Conservation (phyloP, 1,284 basidiomycete species). For the Austropuccinia psidii region DNA sequence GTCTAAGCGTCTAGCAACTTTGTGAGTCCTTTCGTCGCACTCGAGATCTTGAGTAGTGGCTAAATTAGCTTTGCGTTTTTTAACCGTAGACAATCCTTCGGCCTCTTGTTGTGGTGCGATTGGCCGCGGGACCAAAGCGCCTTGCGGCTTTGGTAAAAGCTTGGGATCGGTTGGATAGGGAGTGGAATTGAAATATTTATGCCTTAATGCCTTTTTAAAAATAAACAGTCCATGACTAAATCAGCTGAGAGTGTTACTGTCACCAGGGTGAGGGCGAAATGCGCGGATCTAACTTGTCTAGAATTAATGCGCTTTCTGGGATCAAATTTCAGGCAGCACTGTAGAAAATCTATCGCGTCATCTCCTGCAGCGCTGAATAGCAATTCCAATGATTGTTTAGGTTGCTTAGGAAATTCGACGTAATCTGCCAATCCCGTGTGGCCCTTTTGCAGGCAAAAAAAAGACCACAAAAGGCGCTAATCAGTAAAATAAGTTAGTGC, state of each 20-base stretch:
- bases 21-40: slow-evolving; percentile 22
- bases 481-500: neutral
- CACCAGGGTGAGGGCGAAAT: slow-evolving; percentile 10
- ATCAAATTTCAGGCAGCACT: slow-evolving; percentile 72
- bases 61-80: slow-evolving; percentile 21
- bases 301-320: slow-evolving; percentile 74
- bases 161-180: slow-evolving; percentile 73
- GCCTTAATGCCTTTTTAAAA: slow-evolving; percentile 66
- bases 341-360: slow-evolving; percentile 76
- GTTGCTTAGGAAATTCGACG: slow-evolving; percentile 69
- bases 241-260: neutral
- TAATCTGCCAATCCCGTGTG: slow-evolving; percentile 85
- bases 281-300: slow-evolving; percentile 55
- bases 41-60: neutral
- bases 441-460: slow-evolving; percentile 54
- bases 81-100: neutral
- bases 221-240: neutral
- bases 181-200: slow-evolving; percentile 67
- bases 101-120: slow-evolving; percentile 55
- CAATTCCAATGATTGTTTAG: slow-evolving; percentile 69
- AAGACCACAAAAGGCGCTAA: slow-evolving; percentile 1
- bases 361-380: slow-evolving; percentile 83
- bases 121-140: slow-evolving; percentile 54
- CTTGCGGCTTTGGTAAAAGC: slow-evolving; percentile 67
- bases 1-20: slow-evolving; percentile 33